Conservation (phyloP, 169 alveolate genomes). For the Plasmodium inui region DNA sequence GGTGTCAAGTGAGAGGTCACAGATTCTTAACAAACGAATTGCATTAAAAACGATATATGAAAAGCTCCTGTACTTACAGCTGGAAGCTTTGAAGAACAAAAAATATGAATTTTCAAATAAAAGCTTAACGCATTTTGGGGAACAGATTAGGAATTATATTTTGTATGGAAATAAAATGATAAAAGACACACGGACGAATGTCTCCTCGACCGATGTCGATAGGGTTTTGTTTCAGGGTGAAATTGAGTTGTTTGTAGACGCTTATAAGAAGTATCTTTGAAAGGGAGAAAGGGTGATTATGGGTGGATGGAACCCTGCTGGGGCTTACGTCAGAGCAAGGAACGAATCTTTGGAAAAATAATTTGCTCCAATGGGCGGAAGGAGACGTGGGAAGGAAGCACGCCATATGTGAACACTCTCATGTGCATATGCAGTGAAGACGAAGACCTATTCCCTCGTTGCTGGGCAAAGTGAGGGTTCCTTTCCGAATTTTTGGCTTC, state of each 20-base stretch:
- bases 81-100: conserved; percentile 57
- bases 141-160: conserved; percentile 71
- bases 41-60: conserved; percentile 81
- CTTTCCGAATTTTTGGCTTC: not conserved
- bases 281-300: not conserved
- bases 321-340: not conserved
- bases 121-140: conserved; percentile 69
- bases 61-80: conserved; percentile 72
- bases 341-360: not conserved
- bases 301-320: not conserved
- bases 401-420: not conserved
- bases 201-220: conserved; percentile 50
- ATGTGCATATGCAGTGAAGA: not conserved
- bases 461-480: not conserved
- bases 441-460: not conserved
- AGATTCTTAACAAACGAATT: conserved; percentile 80
- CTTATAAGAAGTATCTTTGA: conserved; percentile 44
- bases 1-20: conserved; percentile 84
- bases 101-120: conserved; percentile 55
- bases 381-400: not conserved
- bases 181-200: conserved; percentile 57
- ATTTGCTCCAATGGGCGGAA: not conserved
- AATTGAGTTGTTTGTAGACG: conserved; percentile 58
- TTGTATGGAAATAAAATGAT: conserved; percentile 73
- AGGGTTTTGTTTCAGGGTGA: conserved; percentile 60